Evolutionary conservation across 129 eudicot species (phyloP), one percentile per base, ranked within the genome.

Genomic region (Helianthus tuberosus): DNA sequence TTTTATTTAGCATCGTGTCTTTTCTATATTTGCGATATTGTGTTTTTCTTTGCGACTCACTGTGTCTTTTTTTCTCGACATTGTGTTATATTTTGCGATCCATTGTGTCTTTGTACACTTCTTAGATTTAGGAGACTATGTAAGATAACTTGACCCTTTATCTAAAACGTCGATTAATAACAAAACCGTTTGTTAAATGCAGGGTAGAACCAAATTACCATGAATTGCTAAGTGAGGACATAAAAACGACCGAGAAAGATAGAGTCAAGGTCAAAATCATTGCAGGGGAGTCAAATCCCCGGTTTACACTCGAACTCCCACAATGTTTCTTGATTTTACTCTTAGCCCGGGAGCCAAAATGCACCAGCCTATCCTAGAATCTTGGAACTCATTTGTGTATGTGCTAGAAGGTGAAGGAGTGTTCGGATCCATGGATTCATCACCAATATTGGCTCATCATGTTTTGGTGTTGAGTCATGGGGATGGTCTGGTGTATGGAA

Each of bases 191-290:
- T 76, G 11, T 32, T 7, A 71, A 70, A 11, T 67, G 68, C 85
- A 94, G 98, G 97, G 84, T 88, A 14, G 99, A 94, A 65, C 97
- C 97, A 5, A 91, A 80, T 47, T 94, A 94, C 69, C 99, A 94
- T 80, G 97, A 94, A 76, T 16, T 94, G 78, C 64, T 79, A 35
- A 78, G 75, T 0, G 79, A 80, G n/a, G 91, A 94, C 82, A 94
- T 94, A 57, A 64, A 81, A 47, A 79, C 61, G 6, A 93, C 85
- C 16, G 93, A 88, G 49, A 68, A 41, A 32, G 88, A 86, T 13
- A 97, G 97, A 2, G 98, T 88, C 14, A 78, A 85, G 25, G 98
- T 88, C 5, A 64, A 66, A 65, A 86, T 94, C 52, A 88, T 94
- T 1, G 97, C 98, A 38, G 98, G 98, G 98, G 96, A 0, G 84